Conservation (phyloP, 176 grass and related monocot species). For the Luzula sylvatica region DNA sequence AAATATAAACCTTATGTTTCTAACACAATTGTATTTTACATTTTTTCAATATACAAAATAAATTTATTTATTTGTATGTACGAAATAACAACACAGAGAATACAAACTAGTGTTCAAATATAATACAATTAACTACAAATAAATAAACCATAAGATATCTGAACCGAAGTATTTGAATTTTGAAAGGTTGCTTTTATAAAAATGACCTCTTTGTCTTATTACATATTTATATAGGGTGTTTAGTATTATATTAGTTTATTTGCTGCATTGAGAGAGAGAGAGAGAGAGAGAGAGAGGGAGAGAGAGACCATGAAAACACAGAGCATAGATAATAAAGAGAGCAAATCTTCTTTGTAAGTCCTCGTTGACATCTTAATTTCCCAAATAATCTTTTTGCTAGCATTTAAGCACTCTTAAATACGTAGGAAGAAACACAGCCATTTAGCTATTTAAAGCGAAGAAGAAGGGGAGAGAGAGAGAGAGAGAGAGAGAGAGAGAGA, state of each 20-base stretch:
- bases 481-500: conserved; percentile 19
- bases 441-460: conserved; percentile 1
- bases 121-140: no score
- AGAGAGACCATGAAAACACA: no score
- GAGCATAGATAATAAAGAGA: not conserved
- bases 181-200: no score
- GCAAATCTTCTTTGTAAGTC: not conserved
- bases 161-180: no score
- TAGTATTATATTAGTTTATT: not conserved
- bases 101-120: no score
- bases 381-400: conserved; percentile 2
- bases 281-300: conserved; percentile 3
- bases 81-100: no score
- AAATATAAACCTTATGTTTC: no score
- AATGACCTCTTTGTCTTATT: not conserved
- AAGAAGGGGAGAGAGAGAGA: not conserved
- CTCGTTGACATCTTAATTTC: conserved; percentile 17
- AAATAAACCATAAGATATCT: no score
- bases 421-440: not conserved
- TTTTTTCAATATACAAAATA: no score
- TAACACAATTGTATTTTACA: no score
- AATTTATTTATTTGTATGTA: no score
- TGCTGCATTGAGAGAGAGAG: not conserved
- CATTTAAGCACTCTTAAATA: not conserved
- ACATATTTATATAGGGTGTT: not conserved